phyloP scores from a whole-genome alignment of 1,284 basidiomycete species.

The Violaceomyces palustris region DNA sequence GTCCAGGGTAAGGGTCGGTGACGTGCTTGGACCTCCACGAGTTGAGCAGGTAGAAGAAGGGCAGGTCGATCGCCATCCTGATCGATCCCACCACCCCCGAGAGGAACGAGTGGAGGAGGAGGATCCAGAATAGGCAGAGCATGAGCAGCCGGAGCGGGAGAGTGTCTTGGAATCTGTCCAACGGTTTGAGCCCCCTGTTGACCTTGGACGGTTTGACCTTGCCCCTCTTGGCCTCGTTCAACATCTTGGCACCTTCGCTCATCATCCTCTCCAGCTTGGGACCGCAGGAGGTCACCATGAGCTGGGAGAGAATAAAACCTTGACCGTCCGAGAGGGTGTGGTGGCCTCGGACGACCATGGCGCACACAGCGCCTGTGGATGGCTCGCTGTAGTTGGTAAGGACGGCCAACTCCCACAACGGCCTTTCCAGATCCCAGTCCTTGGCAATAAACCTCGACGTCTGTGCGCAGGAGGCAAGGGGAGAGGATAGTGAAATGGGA shows the following conservation, averaged over 20 bases:
- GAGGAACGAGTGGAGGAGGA: constrained; percentile 8
- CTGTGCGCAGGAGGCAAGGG: no score
- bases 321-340: constrained; percentile 47
- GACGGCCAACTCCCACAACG: constrained; percentile 39
- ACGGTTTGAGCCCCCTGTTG: constrained; percentile 37
- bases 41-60: constrained; percentile 29
- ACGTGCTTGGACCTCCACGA: constrained; percentile 39
- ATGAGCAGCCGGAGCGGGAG: constrained; percentile 30
- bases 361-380: constrained; percentile 22
- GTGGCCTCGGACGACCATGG: constrained; percentile 43
- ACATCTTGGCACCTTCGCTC: constrained; percentile 24
- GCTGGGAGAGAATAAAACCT: constrained; percentile 45
- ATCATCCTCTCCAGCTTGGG: constrained; percentile 43
- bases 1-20: constrained; percentile 27
- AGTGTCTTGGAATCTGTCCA: constrained; percentile 31
- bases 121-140: constrained; percentile 38
- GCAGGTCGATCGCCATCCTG: constrained; percentile 19
- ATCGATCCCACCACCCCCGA: constrained; percentile 22
- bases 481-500: no score
- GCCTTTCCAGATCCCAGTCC: constrained; percentile 39
- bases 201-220: constrained; percentile 37
- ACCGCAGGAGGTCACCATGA: constrained; percentile 42
- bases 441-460: constrained; percentile 37
- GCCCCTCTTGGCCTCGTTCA: constrained; percentile 35
- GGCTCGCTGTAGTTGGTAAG: constrained; percentile 40